Evolutionary conservation across 169 alveolate genomes (phyloP).

Genomic region (Perkinsus marinus): DNA sequence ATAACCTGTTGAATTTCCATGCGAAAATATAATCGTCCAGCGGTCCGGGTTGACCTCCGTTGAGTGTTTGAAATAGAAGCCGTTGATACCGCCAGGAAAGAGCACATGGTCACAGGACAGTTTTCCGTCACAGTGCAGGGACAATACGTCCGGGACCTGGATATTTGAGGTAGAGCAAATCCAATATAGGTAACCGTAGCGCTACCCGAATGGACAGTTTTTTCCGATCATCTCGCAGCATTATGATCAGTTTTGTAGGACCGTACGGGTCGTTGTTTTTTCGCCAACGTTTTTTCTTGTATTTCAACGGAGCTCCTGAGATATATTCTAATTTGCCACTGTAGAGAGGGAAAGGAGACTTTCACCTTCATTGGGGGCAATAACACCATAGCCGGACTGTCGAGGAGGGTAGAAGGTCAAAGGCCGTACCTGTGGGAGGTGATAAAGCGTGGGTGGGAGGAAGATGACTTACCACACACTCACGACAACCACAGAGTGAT

Average conservation of each 20-base stretch:
- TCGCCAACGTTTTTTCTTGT: neutral
- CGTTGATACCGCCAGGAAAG: neutral
- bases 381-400: neutral
- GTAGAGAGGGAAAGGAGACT: neutral
- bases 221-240: neutral
- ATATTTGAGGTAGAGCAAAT: neutral
- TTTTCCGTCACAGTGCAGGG: neutral
- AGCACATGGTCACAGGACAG: neutral
- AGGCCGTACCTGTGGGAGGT: neutral
- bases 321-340: neutral
- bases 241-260: neutral
- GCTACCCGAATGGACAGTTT: neutral
- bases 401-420: neutral
- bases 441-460: neutral
- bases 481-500: too few species aligned
- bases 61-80: neutral
- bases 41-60: neutral
- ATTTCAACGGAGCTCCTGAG: neutral
- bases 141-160: neutral
- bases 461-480: neutral
- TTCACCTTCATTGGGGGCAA: neutral
- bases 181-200: neutral
- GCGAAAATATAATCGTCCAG: conserved; percentile 31
- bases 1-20: conserved; percentile 36
- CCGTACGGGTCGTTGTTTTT: neutral